Conservation (phyloP, 2,329 filamentous ascomycete species). For the Metarhizium robertsii region DNA sequence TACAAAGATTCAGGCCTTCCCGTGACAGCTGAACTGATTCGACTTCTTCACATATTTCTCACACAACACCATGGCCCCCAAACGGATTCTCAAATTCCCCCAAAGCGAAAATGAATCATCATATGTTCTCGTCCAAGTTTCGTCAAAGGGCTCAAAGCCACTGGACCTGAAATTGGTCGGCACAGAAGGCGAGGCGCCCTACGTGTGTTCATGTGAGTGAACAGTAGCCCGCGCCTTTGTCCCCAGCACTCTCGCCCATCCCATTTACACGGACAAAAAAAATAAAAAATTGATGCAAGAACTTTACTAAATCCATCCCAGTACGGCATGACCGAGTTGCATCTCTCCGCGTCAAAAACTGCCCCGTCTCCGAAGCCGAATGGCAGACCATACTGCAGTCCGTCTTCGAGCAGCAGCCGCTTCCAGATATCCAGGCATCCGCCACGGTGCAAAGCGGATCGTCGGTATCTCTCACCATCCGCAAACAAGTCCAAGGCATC, state of each 20-base stretch:
- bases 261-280: neutral
- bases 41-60: neutral
- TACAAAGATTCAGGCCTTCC: too few species aligned
- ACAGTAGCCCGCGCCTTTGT: neutral
- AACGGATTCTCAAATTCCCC: conserved; percentile 46
- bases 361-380: conserved; percentile 49
- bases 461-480: conserved; percentile 50
- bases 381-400: conserved; percentile 55
- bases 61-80: conserved; percentile 13
- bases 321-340: conserved; percentile 48
- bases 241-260: neutral
- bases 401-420: conserved; percentile 42
- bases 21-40: too few species aligned
- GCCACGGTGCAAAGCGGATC: conserved; percentile 46
- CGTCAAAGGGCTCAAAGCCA: conserved; percentile 36
- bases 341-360: conserved; percentile 43
- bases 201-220: conserved; percentile 44
- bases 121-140: conserved; percentile 53
- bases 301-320: conserved; percentile 13
- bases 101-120: conserved; percentile 41
- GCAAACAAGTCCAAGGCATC: conserved; percentile 58
- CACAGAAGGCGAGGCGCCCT: conserved; percentile 57
- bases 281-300: neutral
- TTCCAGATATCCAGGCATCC: conserved; percentile 47
- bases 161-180: conserved; percentile 59